Conservation (phyloP, 768 basidiomycete species). For the Phlebiopsis flavidoalba region DNA sequence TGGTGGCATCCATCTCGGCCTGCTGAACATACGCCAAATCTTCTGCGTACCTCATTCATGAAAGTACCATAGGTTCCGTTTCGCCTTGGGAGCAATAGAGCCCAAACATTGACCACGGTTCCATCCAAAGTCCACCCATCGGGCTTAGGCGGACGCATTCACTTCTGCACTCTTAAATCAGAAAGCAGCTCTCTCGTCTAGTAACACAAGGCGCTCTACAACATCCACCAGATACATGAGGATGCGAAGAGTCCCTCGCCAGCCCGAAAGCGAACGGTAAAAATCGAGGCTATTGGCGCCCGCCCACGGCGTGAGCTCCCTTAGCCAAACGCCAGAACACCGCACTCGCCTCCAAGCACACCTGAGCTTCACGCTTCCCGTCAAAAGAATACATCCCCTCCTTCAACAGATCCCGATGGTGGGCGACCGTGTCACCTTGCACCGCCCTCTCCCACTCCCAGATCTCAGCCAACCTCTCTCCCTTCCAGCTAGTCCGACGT, state of each 20-base stretch:
- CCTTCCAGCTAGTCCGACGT: background rate
- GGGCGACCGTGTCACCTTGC: conserved; percentile 3
- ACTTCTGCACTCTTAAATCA: background rate
- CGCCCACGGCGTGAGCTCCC: conserved; percentile 75
- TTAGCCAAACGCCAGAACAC: conserved; percentile 34
- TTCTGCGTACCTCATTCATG: background rate
- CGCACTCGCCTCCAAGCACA: background rate
- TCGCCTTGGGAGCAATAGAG: conserved; percentile 29
- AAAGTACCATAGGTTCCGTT: conserved; percentile 15
- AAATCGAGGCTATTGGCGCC: conserved; percentile 64
- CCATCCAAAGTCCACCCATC: conserved; percentile 37
- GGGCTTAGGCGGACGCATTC: conserved; percentile 33
- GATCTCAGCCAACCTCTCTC: conserved; percentile 1
- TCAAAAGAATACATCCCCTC: conserved; percentile 11
- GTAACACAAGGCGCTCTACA: background rate
- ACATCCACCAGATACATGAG: background rate
- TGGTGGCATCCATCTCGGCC: conserved; percentile 1
- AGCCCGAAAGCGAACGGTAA: conserved; percentile 25
- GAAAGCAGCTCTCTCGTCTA: no score
- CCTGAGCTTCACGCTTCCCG: conserved; percentile 1
- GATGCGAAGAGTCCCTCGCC: background rate
- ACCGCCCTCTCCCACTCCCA: conserved; percentile 14
- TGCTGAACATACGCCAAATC: conserved; percentile 2
- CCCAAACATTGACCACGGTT: conserved; percentile 21
- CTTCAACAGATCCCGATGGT: conserved; percentile 32